Evolutionary conservation across 306 rosid genomes (phyloP).

Genomic region (Inga leiocalycina): DNA sequence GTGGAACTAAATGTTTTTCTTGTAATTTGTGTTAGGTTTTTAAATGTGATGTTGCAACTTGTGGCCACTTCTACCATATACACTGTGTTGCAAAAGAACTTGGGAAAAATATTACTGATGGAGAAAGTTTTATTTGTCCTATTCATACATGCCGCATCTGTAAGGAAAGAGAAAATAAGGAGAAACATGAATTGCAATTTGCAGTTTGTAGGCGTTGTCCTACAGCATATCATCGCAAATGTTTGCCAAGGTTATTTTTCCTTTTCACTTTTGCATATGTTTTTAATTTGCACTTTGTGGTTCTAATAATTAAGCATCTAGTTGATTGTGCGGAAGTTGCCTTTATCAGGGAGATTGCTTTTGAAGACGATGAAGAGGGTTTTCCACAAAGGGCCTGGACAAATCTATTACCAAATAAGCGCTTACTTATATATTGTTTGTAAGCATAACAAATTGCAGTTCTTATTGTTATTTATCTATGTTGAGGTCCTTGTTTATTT

Average conservation of each 20-base stretch:
- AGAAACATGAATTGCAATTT: conserved; percentile 59
- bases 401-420: conserved; percentile 66
- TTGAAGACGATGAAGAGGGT: conserved; percentile 51
- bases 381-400: conserved; percentile 76
- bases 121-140: conserved; percentile 83
- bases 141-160: conserved; percentile 79
- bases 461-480: conserved; percentile 31
- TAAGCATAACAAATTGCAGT: conserved; percentile 47
- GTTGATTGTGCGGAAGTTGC: conserved; percentile 40
- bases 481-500: conserved; percentile 13
- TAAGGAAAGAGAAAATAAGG: conserved; percentile 76
- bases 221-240: conserved; percentile 83
- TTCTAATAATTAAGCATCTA: not conserved
- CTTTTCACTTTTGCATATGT: conserved; percentile 6
- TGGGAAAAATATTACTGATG: conserved; percentile 56
- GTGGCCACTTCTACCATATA: conserved; percentile 92
- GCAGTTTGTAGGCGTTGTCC: conserved; percentile 98
- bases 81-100: conserved; percentile 70
- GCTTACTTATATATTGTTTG: conserved; percentile 88
- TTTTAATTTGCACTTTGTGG: conserved; percentile 4
- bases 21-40: conserved; percentile 64
- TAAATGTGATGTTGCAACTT: conserved; percentile 81
- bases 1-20: conserved; percentile 30
- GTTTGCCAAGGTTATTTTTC: conserved; percentile 75
- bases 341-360: conserved; percentile 63